Base-by-base conservation (phyloP, 306 rosid genomes). In the Cotoneaster glaucophyllus region DNA sequence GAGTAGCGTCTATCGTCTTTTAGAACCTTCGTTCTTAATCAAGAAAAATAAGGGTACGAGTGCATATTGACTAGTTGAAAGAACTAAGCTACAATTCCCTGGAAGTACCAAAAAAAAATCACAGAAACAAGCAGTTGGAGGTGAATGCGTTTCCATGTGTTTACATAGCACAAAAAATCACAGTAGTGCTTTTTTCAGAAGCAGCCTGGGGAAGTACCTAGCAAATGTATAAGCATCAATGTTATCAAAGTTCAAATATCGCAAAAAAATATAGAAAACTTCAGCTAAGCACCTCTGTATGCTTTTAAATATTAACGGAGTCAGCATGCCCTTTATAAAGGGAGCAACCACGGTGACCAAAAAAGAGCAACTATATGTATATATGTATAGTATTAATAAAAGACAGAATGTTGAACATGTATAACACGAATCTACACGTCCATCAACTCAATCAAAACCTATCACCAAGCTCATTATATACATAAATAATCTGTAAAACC, bases 401-500 rank as follows among this genome's bases (percentile, higher is more conserved):
- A 24, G 18, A 24, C 67, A 39, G 17, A 22, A 26, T n/a, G 43
- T 41, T 25, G 28, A 31, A 8, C 28, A 24, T 15, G 64, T 31
- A 66, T 14, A 65, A 52, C 19, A 4, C 18, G 54, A 59, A 79
- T 17, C 64, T 67, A 10, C 6, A 59, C 11, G 78, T 58, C 28
- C 39, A 72, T 37, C 25, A 21, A 39, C 17, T 45, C 24, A 58
- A 73, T 25, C 68, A 56, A 73, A 50, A 59, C 50, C 8, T 5
- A 26, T 59, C 12, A 22, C 56, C 48, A 72, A 77, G 69, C 54
- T 63, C 34, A 37, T 24, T 78, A 64, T 78, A n/a, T 69, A 82
- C 85, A 78, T 14, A 58, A 62, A 63, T 31, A 18, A 74, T 69
- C 74, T 73, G 76, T 74, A 61, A 67, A 74, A 62, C 82, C 63